Conservation (phyloP, 2,329 filamentous ascomycete species). For the Incumbomyces lentus region DNA sequence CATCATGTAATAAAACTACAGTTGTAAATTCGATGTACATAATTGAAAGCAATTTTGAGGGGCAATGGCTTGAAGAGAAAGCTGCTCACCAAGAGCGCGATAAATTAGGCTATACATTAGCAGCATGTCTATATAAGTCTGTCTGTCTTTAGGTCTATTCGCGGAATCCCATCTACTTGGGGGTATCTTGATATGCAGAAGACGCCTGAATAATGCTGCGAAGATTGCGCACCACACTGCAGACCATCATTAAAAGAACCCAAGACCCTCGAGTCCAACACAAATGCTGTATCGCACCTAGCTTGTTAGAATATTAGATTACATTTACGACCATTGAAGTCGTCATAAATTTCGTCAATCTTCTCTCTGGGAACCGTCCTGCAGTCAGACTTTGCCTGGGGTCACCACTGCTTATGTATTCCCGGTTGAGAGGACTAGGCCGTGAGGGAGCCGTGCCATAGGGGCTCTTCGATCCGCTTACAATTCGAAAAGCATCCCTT, state of each 20-base stretch:
- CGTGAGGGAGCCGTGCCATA: slow-evolving; percentile 21
- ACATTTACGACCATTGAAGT: slow-evolving; percentile 8
- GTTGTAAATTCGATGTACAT: too few species aligned
- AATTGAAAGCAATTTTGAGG: too few species aligned
- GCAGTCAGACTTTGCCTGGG: slow-evolving; percentile 18
- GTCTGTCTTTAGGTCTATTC: too few species aligned
- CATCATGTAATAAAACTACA: too few species aligned
- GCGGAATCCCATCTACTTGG: too few species aligned
- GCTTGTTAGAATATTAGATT: too few species aligned
- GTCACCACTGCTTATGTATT: slow-evolving; percentile 19
- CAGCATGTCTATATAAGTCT: not conserved
- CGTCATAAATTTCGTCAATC: slow-evolving; percentile 41
- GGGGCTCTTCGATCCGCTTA: slow-evolving; percentile 13
- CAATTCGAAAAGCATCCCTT: slow-evolving; percentile 58
- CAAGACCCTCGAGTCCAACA: too few species aligned
- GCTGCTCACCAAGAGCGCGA: not conserved
- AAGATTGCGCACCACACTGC: not conserved
- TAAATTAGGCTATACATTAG: not conserved
- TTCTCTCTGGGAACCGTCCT: slow-evolving; percentile 37
- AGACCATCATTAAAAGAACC: not conserved
- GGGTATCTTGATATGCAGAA: not conserved
- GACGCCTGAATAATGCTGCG: not conserved
- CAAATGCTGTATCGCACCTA: too few species aligned
- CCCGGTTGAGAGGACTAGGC: slow-evolving; percentile 19
- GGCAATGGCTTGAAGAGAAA: too few species aligned